These are phyloP conservation scores for Ogataea nonfermentans DNA, from an alignment of 805 yeast genomes.

Conservation along the genomic window DNA sequence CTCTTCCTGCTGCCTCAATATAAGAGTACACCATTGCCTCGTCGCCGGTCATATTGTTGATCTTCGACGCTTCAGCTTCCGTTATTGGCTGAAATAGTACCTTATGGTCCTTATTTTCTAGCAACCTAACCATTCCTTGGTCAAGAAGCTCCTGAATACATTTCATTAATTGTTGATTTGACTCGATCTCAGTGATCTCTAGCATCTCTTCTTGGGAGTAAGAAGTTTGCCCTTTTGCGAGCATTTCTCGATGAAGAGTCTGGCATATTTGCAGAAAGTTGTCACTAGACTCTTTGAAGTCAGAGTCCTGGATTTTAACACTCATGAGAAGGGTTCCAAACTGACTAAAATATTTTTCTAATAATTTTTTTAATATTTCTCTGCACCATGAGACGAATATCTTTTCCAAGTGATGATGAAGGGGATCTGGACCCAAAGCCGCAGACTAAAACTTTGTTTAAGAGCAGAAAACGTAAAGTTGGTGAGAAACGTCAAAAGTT, in stretches of 20 bases:
- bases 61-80: slow-evolving; percentile 69
- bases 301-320: slow-evolving; percentile 13
- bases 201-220: slow-evolving; percentile 72
- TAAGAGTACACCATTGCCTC: slow-evolving; percentile 89
- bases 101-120: slow-evolving; percentile 59
- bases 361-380: slow-evolving; percentile 1
- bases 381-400: slow-evolving; percentile 10
- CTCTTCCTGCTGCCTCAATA: slow-evolving; percentile 90
- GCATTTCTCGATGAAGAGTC: slow-evolving; percentile 60
- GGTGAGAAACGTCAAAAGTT: slow-evolving; percentile 4
- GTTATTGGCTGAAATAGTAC: slow-evolving; percentile 75
- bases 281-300: slow-evolving; percentile 6
- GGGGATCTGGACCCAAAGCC: not conserved
- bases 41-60: slow-evolving; percentile 76
- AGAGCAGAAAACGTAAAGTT: slow-evolving; percentile 7
- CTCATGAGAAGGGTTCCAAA: slow-evolving; percentile 3
- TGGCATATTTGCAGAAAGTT: slow-evolving; percentile 1
- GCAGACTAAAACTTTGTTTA: slow-evolving; percentile 2
- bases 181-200: slow-evolving; percentile 41
- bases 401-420: slow-evolving; percentile 7
- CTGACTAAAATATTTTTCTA: slow-evolving; percentile 1
- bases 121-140: slow-evolving; percentile 58
- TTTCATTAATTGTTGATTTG: slow-evolving; percentile 42
- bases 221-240: slow-evolving; percentile 44
- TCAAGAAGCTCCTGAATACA: slow-evolving; percentile 46